These are phyloP conservation scores for Scheffersomyces stambukii DNA, from an alignment of 1,139 yeast species.

Conservation along the genomic window DNA sequence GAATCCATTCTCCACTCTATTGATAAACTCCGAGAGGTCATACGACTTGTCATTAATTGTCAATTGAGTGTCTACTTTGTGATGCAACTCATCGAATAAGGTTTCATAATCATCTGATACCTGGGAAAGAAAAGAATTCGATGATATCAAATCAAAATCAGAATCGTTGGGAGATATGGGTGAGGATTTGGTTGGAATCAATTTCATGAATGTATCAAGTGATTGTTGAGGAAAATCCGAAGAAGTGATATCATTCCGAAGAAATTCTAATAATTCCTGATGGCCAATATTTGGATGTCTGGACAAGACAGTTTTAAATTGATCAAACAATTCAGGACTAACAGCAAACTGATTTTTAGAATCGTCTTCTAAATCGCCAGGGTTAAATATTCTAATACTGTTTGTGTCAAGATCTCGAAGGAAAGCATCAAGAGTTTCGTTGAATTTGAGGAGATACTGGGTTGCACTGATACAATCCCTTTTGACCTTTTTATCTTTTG, in stretches of 20 bases:
- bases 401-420: conserved; percentile 2
- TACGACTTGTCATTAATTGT: conserved; percentile 21
- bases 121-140: conserved; percentile 10
- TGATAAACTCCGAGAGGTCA: conserved; percentile 22
- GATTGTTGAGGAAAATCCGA: conserved; percentile 7
- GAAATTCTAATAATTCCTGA: conserved; percentile 9
- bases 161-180: conserved; percentile 15
- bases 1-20: conserved; percentile 23
- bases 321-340: conserved; percentile 3
- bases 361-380: conserved; percentile 2
- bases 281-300: conserved; percentile 5
- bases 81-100: conserved; percentile 9
- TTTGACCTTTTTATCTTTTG: conserved; percentile 1
- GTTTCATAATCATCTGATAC: conserved; percentile 14
- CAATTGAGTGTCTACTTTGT: conserved; percentile 12
- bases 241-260: conserved; percentile 7
- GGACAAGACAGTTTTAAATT: conserved; percentile 7
- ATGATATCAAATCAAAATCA: conserved; percentile 8
- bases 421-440: conserved; percentile 4
- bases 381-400: conserved; percentile 1
- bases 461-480: conserved; percentile 3
- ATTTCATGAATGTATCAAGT: conserved; percentile 12
- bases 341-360: neutral
- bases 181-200: conserved; percentile 12
- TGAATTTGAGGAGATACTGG: conserved; percentile 5